Conservation (phyloP, 2,329 filamentous ascomycete species). For the Bisporella sp. region DNA sequence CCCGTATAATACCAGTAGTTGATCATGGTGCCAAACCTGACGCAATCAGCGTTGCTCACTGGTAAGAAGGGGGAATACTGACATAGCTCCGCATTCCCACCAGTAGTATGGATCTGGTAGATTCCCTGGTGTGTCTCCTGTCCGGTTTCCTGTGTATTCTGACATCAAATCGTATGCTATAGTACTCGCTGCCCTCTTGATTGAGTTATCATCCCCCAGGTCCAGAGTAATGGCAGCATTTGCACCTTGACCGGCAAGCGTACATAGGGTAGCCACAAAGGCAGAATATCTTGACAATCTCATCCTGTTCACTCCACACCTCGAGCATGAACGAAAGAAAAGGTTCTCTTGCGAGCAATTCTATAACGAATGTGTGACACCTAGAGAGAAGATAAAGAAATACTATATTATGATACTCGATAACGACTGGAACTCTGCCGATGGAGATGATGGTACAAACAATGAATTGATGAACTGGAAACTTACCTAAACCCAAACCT, state of each 20-base stretch:
- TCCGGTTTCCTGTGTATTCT: slow-evolving; percentile 39
- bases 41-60: slow-evolving; percentile 34
- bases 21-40: slow-evolving; percentile 55
- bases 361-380: no score
- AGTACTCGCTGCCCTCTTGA: slow-evolving; percentile 20
- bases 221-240: slow-evolving; percentile 17
- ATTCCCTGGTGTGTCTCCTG: slow-evolving; percentile 41
- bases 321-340: not conserved
- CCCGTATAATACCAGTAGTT: slow-evolving; percentile 82
- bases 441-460: no score
- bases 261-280: slow-evolving; percentile 8
- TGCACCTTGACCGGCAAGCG: slow-evolving; percentile 14
- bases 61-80: slow-evolving; percentile 42
- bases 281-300: slow-evolving; percentile 3
- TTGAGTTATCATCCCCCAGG: slow-evolving; percentile 17
- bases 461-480: no score
- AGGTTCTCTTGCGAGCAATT: no score
- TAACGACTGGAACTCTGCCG: no score
- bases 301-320: slow-evolving; percentile 3
- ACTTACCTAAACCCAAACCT: no score
- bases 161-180: slow-evolving; percentile 39
- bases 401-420: no score
- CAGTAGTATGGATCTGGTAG: slow-evolving; percentile 42
- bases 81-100: slow-evolving; percentile 68
- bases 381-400: no score